Evolutionary conservation across 1,284 basidiomycete species (phyloP).

Genomic region (Thecaphora thlaspeos): DNA sequence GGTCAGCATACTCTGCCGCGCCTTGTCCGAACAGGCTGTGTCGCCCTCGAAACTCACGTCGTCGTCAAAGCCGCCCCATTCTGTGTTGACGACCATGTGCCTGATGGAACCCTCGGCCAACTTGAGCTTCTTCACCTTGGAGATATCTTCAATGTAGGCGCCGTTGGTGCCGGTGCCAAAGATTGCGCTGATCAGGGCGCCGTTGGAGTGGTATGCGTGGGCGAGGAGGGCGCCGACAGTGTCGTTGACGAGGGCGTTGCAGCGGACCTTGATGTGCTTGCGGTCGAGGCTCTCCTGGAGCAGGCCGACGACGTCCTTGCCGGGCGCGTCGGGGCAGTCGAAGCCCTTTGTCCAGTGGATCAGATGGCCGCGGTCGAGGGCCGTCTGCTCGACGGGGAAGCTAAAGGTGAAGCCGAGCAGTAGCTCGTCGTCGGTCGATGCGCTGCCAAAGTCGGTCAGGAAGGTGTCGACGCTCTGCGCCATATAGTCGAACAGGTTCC

Average conservation of each 20-base stretch:
- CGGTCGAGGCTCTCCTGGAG: slow-evolving; percentile 90
- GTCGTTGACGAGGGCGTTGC: slow-evolving; percentile 93
- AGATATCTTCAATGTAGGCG: slow-evolving; percentile 85
- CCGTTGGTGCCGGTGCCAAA: slow-evolving; percentile 99
- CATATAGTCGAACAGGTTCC: slow-evolving; percentile 69
- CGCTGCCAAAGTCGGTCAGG: slow-evolving; percentile 68
- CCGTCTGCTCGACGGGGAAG: slow-evolving; percentile 87
- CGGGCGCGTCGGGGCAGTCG: slow-evolving; percentile 66
- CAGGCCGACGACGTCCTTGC: slow-evolving; percentile 85
- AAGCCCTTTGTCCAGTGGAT: slow-evolving; percentile 58
- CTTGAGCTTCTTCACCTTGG: slow-evolving; percentile 73
- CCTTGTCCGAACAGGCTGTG: too few species aligned
- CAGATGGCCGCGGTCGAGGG: slow-evolving; percentile 82
- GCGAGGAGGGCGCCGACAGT: slow-evolving; percentile 89
- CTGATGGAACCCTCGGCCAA: slow-evolving; percentile 17
- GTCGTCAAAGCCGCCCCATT: slow-evolving; percentile 65
- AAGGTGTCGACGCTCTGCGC: slow-evolving; percentile 94
- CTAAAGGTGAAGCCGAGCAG: slow-evolving; percentile 74
- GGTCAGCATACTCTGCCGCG: too few species aligned
- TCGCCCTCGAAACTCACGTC: too few species aligned
- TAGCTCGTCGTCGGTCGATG: slow-evolving; percentile 49
- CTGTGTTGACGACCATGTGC: slow-evolving; percentile 91
- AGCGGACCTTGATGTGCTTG: slow-evolving; percentile 89
- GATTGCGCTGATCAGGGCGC: slow-evolving; percentile 77
- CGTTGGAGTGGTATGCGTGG: slow-evolving; percentile 84